Evolutionary conservation across 139 green algal species (phyloP).

Genomic region (Prasinococcaceae sp.): DNA sequence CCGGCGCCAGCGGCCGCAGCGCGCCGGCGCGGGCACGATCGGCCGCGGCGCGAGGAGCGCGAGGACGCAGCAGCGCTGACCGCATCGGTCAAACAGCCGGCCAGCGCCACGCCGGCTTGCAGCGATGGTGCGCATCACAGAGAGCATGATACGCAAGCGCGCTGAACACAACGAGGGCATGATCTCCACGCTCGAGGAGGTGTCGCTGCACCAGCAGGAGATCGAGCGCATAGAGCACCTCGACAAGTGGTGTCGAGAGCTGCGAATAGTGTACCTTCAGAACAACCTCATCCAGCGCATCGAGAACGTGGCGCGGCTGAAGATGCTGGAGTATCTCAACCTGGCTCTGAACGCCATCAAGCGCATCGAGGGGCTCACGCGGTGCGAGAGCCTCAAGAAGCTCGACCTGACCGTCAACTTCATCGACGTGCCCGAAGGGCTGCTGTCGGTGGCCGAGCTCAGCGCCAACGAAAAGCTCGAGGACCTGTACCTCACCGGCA

Average conservation of each 20-base stretch:
- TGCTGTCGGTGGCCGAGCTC: constrained; percentile 40
- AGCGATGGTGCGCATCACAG: constrained; percentile 37
- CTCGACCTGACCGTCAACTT: constrained; percentile 89
- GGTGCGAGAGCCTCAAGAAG: constrained; percentile 71
- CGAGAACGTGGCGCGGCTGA: constrained; percentile 71
- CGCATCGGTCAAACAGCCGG: too few relatives aligned
- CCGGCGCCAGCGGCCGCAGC: too few relatives aligned
- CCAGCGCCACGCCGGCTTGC: too few relatives aligned
- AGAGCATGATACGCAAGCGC: constrained; percentile 41
- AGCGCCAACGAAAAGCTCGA: constrained; percentile 21
- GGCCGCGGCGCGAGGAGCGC: too few relatives aligned
- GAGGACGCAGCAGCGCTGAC: too few relatives aligned
- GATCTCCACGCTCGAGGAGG: constrained; percentile 60
- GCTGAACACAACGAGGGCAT: constrained; percentile 79
- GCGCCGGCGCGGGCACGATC: too few relatives aligned
- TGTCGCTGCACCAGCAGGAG: constrained; percentile 73
- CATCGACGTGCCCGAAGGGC: constrained; percentile 37
- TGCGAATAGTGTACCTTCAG: constrained; percentile 83
- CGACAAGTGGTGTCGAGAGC: constrained; percentile 48
- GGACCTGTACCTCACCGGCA: constrained; percentile 62
- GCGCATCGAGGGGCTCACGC: constrained; percentile 66
- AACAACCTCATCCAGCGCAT: constrained; percentile 80
- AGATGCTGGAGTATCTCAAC: constrained; percentile 85
- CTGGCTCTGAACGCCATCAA: constrained; percentile 80
- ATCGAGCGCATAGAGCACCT: constrained; percentile 76